Base-by-base conservation (phyloP, 805 yeast species). In the Jamesozyma rosinii region DNA sequence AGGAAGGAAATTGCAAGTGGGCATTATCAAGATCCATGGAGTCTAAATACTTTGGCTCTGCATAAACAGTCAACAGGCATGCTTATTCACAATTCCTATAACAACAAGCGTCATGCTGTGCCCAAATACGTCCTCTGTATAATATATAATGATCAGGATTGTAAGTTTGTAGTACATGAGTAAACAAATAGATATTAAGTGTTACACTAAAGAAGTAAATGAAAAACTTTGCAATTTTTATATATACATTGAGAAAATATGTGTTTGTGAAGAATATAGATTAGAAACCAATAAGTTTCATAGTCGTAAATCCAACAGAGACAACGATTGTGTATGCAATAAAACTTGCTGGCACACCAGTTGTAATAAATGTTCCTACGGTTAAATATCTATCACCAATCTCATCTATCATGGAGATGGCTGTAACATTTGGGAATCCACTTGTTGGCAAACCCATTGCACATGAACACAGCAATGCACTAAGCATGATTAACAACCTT, bases 371-470 rank as follows among this genome's bases (percentile, higher is more conserved):
- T 29, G 84, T 83, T 14, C 79, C 75, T 14, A 89, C 97, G 0
- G 88, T 82, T 54, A 92, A 67, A 58, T 92, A 92, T 17, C 95
- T 87, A 44, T 82, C 81, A 9, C 97, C 97, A 35, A 89, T 74
- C 55, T 86, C 95, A 61, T 92, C 95, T 5, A 89, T 80, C 78
- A 88, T 78, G 45, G 97, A 88, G 48, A 92, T 87, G 0, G 97
- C 98, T 0, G 97, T 88, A 30, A 92, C 96, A 55, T 92, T 92
- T 4, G 98, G 98, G 70, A 92, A 90, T 0, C 98, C 97, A 2
- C 95, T 84, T 0, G 97, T 92, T 24, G 98, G 97, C 42, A 92
- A 68, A 1, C 96, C 97, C 97, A 92, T 92, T 2, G 97, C 98
- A 31, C 84, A 81, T 0, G 97, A 90, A 55, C 97, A 86, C 48